Evolutionary conservation across 1,284 basidiomycete species (phyloP).

Genomic region (Malassezia psittaci): DNA sequence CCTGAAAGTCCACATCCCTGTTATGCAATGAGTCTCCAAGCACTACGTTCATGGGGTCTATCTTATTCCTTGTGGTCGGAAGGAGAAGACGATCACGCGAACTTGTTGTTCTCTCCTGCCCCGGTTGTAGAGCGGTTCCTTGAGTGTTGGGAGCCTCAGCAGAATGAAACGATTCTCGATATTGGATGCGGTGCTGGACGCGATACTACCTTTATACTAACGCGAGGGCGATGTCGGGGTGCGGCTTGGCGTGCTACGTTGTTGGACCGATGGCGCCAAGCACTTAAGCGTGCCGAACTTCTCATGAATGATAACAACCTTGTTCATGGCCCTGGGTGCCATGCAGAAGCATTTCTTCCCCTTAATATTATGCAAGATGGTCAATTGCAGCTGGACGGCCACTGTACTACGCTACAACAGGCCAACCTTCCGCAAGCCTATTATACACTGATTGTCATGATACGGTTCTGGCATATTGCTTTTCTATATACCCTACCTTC

Average conservation of each 20-base stretch:
- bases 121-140: conserved; percentile 7
- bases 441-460: conserved; percentile 7
- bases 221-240: background rate
- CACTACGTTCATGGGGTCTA: background rate
- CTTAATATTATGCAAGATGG: conserved; percentile 1
- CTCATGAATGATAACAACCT: conserved; percentile 1
- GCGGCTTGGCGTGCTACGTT: conserved; percentile 6
- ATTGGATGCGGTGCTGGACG: conserved; percentile 17
- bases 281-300: conserved; percentile 7
- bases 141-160: background rate
- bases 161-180: conserved; percentile 4
- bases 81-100: background rate
- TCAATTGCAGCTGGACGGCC: background rate
- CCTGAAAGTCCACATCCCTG: background rate
- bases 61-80: background rate
- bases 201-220: conserved; percentile 9
- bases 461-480: conserved; percentile 15
- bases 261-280: conserved; percentile 15
- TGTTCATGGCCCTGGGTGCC: background rate
- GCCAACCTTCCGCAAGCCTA: conserved; percentile 1
- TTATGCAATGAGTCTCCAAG: background rate
- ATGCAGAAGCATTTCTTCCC: conserved; percentile 1
- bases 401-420: background rate
- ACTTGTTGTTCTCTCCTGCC: conserved; percentile 10
- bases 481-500: background rate